Evolutionary conservation across 2,329 filamentous ascomycete species (phyloP).

Genomic region (Waltergamsia citrina): DNA sequence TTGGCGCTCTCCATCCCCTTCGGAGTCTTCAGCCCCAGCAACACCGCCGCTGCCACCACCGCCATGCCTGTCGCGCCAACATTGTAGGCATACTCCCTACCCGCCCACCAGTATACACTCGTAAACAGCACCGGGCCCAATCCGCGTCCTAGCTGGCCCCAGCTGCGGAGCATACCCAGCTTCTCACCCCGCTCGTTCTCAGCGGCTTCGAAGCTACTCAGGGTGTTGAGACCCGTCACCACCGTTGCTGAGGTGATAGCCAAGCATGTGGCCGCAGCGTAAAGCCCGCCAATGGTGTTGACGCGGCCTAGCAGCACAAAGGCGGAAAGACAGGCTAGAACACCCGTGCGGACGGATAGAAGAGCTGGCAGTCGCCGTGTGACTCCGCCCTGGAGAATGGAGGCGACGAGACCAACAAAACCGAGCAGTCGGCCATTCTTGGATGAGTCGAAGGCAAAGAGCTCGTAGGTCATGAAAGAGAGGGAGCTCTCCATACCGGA

Average conservation of each 20-base stretch:
- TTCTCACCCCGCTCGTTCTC: conserved; percentile 77
- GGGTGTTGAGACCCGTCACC: conserved; percentile 83
- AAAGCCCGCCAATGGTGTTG: conserved; percentile 59
- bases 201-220: conserved; percentile 82
- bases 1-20: conserved; percentile 12
- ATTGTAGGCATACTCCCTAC: conserved; percentile 73
- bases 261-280: conserved; percentile 72
- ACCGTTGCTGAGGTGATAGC: conserved; percentile 91
- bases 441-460: conserved; percentile 73
- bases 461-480: conserved; percentile 93
- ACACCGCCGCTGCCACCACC: conserved; percentile 60
- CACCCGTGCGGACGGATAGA: conserved; percentile 68
- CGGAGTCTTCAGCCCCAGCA: conserved; percentile 62
- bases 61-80: conserved; percentile 75
- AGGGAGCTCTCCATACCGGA: conserved; percentile 97
- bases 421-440: conserved; percentile 81
- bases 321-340: conserved; percentile 65
- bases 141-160: conserved; percentile 81
- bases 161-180: conserved; percentile 69
- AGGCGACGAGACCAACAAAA: conserved; percentile 84
- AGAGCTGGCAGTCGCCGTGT: conserved; percentile 79
- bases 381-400: conserved; percentile 86
- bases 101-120: conserved; percentile 97
- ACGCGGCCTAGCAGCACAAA: conserved; percentile 73
- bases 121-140: conserved; percentile 87